Conservation (phyloP, 371 early-diverging fungal species). For the Mucor sp. region DNA sequence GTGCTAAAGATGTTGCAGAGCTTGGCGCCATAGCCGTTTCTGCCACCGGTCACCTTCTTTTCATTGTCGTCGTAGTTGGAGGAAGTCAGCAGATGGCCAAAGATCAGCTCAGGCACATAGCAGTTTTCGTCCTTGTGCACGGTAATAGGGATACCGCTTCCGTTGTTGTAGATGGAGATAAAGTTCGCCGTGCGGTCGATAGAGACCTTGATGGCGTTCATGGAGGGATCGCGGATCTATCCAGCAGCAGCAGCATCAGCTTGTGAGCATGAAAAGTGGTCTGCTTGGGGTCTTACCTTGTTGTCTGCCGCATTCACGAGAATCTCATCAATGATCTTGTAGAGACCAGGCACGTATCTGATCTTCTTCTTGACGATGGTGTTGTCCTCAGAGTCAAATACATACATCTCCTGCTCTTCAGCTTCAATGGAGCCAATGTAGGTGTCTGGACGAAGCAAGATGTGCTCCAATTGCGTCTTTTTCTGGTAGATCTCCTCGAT, state of each 20-base stretch:
- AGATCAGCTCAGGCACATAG: conserved; percentile 99
- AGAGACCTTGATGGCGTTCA: conserved; percentile 92
- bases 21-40: conserved; percentile 99
- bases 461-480: conserved; percentile 99
- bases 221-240: conserved; percentile 90
- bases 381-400: conserved; percentile 68
- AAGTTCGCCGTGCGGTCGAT: conserved; percentile 83
- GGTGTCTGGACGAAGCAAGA: conserved; percentile 98
- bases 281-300: conserved; percentile 56
- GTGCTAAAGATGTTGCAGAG: conserved; percentile 99
- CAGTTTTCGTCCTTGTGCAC: conserved; percentile 94
- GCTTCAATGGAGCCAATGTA: conserved; percentile 98
- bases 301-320: conserved; percentile 98
- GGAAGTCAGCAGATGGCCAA: conserved; percentile 98
- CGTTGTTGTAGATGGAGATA: conserved; percentile 97
- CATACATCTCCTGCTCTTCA: conserved; percentile 87
- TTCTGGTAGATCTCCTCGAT: conserved; percentile 98
- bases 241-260: background rate
- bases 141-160: conserved; percentile 97
- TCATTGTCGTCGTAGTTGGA: conserved; percentile 99
- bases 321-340: conserved; percentile 99
- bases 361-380: conserved; percentile 77
- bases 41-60: conserved; percentile 98
- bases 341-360: conserved; percentile 95
- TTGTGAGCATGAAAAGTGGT: background rate